Evolutionary conservation across 805 yeast species (phyloP).

Genomic region (Candida ficus): DNA sequence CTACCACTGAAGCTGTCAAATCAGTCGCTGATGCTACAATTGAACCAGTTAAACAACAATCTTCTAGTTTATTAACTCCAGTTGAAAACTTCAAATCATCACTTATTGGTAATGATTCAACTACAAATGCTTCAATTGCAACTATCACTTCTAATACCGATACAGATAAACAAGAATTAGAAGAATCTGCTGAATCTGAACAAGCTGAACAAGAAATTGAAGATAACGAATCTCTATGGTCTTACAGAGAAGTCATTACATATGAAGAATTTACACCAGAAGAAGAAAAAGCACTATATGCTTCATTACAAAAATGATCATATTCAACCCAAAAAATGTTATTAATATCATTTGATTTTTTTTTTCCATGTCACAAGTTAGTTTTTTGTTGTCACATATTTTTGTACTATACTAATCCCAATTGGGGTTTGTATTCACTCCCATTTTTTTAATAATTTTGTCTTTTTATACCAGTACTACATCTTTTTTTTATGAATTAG

Average conservation of each 20-base stretch:
- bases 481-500: neutral
- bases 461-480: too few relatives aligned
- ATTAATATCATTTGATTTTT: neutral
- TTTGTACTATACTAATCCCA: too few relatives aligned
- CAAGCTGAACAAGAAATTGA: neutral
- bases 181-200: neutral
- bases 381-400: too few relatives aligned
- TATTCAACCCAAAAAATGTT: neutral
- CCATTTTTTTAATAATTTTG: neutral
- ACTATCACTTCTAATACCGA: conserved; percentile 3
- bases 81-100: neutral
- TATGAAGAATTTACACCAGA: conserved; percentile 15
- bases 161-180: neutral
- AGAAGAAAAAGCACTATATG: conserved; percentile 7
- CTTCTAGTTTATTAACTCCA: neutral
- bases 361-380: too few relatives aligned
- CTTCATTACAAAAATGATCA: neutral
- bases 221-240: conserved; percentile 13
- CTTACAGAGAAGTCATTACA: conserved; percentile 21
- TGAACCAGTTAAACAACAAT: too few relatives aligned
- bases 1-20: neutral
- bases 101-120: conserved; percentile 6
- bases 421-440: too few relatives aligned
- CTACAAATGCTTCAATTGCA: conserved; percentile 7
- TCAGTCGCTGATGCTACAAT: neutral